Percentiles rank a stretch among this genome's conserved stretches.
Evolutionary conservation across 2,329 filamentous ascomycete genomes (phyloP).

Genomic region (Aspergillus sp.): DNA sequence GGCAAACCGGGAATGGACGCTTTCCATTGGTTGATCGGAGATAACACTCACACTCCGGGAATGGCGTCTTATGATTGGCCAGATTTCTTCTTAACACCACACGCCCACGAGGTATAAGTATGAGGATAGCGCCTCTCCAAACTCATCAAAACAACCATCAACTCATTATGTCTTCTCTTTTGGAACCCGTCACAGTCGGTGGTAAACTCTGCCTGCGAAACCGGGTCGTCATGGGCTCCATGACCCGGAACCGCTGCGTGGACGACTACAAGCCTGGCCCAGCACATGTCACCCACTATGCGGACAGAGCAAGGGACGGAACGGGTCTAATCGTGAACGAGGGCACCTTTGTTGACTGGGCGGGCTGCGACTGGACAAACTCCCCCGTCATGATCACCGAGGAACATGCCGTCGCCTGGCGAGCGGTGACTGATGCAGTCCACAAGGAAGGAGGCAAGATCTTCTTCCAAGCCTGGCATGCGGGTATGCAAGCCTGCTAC

Average conservation of each 20-base stretch:
- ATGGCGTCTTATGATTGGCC: no score
- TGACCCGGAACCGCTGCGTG: conserved; percentile 27
- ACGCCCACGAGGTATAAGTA: no score
- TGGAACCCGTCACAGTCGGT: not conserved
- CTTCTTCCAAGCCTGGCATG: conserved; percentile 26
- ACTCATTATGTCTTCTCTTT: not conserved
- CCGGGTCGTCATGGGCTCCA: conserved; percentile 25
- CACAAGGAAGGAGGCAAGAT: conserved; percentile 23
- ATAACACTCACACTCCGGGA: no score
- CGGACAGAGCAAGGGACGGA: conserved; percentile 21
- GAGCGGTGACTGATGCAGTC: conserved; percentile 20
- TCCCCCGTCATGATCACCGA: conserved; percentile 21
- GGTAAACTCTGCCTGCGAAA: conserved; percentile 6
- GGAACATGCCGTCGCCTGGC: conserved; percentile 22
- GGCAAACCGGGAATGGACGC: no score
- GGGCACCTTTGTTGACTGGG: conserved; percentile 20
- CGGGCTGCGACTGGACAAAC: conserved; percentile 22
- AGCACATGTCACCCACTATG: conserved; percentile 20
- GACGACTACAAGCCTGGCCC: conserved; percentile 20
- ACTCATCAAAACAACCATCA: no score
- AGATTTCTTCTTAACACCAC: no score
- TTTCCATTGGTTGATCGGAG: no score
- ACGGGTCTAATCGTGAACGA: conserved; percentile 24
- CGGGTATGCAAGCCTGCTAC: not conserved
- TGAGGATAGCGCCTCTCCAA: no score